Evolutionary conservation across 192 early-diverging fungal genomes (phyloP), one percentile per base, ranked within the genome.

Genomic region (Coemansia sp.): DNA sequence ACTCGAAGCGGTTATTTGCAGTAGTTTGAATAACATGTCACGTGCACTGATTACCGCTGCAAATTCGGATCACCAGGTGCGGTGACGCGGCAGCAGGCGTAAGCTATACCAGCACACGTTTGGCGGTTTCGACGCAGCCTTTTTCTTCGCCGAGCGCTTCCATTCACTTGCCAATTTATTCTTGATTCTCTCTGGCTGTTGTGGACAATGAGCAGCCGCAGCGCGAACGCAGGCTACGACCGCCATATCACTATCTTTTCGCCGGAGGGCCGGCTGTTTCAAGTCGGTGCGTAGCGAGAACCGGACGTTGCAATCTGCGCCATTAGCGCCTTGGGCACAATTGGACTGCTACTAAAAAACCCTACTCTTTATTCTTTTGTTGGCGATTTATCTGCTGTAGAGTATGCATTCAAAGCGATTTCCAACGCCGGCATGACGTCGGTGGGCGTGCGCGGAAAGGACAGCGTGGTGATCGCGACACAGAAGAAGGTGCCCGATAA

Each of bases 331-430:
- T n/a, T n/a, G n/a, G n/a, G n/a, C n/a, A n/a, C n/a, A n/a, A n/a
- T n/a, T n/a, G n/a, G n/a, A n/a, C n/a, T n/a, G n/a, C n/a, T n/a
- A n/a, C n/a, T n/a, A n/a, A n/a, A n/a, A n/a, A n/a, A n/a, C n/a
- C n/a, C n/a, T n/a, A n/a, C n/a, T n/a, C 15, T 38, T 23, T 5
- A 2, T 23, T 14, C 6, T 2, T 29, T n/a, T 36, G 12, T 50
- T 17, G 30, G 31, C 14, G n/a, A n/a, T n/a, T n/a, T n/a, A n/a
- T n/a, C n/a, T n/a, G n/a, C n/a, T 66, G 39, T 79, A 95, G 97
- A 99, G 69, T 99, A 99, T 81, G 95, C 97, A 30, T 98, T 98
- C 80, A 99, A 99, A 78, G 97, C 97, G n/a, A 98, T 99, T 60
- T 87, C 93, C 27, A 97, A 95, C 69, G 84, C 90, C 20, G 95